Evolutionary conservation across 345 rosid genomes (phyloP), one percentile per base, ranked within the genome.

Genomic region (Arabidopsis arenosa): DNA sequence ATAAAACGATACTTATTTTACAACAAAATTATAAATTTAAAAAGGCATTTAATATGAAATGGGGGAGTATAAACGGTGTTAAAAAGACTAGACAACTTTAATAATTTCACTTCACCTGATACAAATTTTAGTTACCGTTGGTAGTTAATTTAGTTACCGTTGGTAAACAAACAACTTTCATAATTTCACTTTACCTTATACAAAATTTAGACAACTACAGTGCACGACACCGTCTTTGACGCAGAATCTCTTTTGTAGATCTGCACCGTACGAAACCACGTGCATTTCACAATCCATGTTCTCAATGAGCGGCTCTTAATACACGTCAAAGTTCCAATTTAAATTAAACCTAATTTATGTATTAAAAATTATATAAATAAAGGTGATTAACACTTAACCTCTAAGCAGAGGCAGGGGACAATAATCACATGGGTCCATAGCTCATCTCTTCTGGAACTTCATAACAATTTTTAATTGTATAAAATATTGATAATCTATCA

Each of bases 381-480:
- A 75, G 40, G 56, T 60, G 4, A 30, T 62, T 33, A 69, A 62
- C 70, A 76, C 44, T 63, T 70, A 70, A 70, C 75, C 80, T 70
- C 75, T 77, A 63, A 70, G 72, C 66, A 70, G 66, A 70, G 17
- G 75, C 75, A 55, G 80, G 72, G 71, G 75, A 77, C 80, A 77
- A 54, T 55, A 36, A 37, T 63, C 80, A 77, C 80, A 63, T 77
- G 80, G 80, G 75, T 63, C 66, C 75, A 55, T 67, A 70, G 62
- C 76, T 77, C 67, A 63, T 65, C 12, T 48, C 60, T 70, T 77
- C 80, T 77, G 76, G 75, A 70, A 77, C 66, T 70, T 70, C 18
- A 45, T 7, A 2, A 36, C 13, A 21, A n/a, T 35, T 63, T 60
- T 54, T 35, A 55, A 45, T 61, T 54, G 44, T 33, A 44, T 54